Percentiles rank a stretch among this genome's conserved stretches.
Evolutionary conservation across 1,284 basidiomycete genomes (phyloP).

Genomic region (Cryptococcus sp.): DNA sequence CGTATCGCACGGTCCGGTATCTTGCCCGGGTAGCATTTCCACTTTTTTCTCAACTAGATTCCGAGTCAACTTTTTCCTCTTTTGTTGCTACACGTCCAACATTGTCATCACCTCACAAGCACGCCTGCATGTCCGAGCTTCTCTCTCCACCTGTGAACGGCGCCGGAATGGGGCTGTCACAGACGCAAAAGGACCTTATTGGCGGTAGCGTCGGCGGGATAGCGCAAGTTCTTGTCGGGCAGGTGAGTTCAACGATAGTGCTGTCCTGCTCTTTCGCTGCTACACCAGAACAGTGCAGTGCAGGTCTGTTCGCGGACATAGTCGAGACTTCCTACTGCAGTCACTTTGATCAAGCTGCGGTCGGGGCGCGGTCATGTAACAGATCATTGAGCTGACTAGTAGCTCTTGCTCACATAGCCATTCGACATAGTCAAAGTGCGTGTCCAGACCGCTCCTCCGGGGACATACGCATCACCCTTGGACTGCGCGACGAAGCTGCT

Average conservation of each 20-base stretch:
- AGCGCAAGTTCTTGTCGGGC: slow-evolving; percentile 87
- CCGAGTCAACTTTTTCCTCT: not conserved
- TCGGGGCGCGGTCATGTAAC: not conserved
- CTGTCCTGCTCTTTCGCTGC: not conserved
- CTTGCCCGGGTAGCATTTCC: no score
- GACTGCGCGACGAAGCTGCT: slow-evolving; percentile 85
- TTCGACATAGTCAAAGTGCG: slow-evolving; percentile 96
- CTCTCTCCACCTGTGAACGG: slow-evolving; percentile 32
- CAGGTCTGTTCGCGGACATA: slow-evolving; percentile 4
- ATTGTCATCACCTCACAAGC: not conserved
- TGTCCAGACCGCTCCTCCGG: slow-evolving; percentile 90
- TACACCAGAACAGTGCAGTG: not conserved
- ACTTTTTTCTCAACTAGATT: no score
- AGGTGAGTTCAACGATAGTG: slow-evolving; percentile 50
- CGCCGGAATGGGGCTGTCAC: slow-evolving; percentile 37
- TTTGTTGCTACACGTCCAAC: not conserved
- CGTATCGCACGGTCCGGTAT: no score
- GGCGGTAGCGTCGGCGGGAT: slow-evolving; percentile 86
- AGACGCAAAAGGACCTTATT: slow-evolving; percentile 70
- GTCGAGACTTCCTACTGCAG: slow-evolving; percentile 4
- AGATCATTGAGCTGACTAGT: no score
- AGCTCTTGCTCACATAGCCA: slow-evolving; percentile 53
- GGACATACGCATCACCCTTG: slow-evolving; percentile 83
- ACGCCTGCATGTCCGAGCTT: slow-evolving; percentile 42
- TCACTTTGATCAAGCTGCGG: not conserved